phyloP scores from a whole-genome alignment of 2,329 filamentous ascomycete species.

The Nemania abortiva region DNA sequence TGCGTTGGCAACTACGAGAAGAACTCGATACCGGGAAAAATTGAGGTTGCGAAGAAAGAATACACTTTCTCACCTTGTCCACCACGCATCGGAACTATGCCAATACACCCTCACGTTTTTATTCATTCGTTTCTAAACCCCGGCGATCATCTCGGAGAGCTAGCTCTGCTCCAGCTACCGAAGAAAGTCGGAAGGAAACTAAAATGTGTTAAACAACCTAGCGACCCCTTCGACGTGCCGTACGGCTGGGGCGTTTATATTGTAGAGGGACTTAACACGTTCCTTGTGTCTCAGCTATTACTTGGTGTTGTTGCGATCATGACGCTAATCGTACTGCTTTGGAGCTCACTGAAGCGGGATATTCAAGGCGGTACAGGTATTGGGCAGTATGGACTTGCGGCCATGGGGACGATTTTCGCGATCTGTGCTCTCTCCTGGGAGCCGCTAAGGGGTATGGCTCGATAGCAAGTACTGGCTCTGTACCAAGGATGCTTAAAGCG shows the following conservation, averaged over 20 bases:
- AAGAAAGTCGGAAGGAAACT: constrained; percentile 17
- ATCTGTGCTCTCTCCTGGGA: constrained; percentile 3
- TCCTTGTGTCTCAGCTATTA: constrained; percentile 4
- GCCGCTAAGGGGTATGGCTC: neutral
- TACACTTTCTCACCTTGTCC: constrained; percentile 41
- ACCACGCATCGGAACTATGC: constrained; percentile 33
- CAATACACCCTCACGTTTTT: constrained; percentile 41
- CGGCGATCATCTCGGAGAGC: constrained; percentile 34
- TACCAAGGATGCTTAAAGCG: neutral
- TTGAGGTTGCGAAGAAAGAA: constrained; percentile 33
- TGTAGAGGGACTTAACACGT: constrained; percentile 1
- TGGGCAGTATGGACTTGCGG: constrained; percentile 31
- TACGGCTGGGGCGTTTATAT: constrained; percentile 27
- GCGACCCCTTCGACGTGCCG: constrained; percentile 11
- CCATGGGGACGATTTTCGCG: neutral
- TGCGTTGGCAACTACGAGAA: constrained; percentile 39
- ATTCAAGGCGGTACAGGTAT: constrained; percentile 33
- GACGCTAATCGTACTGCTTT: constrained; percentile 24
- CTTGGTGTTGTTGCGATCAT: neutral
- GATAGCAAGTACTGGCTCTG: neutral
- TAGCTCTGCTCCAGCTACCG: constrained; percentile 24
- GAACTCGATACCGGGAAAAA: constrained; percentile 34
- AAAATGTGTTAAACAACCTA: constrained; percentile 1
- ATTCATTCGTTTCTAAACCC: constrained; percentile 43
- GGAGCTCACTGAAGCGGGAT: constrained; percentile 21